These are phyloP conservation scores for Coniochaeta pulveracea DNA, from an alignment of 2,329 filamentous ascomycete genomes.

Conservation along the genomic window DNA sequence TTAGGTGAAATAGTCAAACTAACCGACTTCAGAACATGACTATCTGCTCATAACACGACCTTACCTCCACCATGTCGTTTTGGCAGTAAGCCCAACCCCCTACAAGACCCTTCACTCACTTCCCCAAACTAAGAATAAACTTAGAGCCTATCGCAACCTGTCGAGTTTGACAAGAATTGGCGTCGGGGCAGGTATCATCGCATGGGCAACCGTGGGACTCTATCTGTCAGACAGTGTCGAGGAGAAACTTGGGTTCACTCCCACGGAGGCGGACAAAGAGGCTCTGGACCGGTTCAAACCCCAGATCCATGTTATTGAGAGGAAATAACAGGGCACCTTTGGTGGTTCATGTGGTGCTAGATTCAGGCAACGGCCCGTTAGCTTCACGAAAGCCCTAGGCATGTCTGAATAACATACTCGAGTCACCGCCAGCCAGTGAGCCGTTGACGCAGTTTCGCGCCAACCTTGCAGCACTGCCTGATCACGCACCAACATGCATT, in stretches of 20 bases:
- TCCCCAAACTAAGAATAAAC: slow-evolving; percentile 7
- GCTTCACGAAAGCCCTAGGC: too few relatives aligned
- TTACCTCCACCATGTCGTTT: slow-evolving; percentile 15
- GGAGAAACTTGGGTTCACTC: slow-evolving; percentile 58
- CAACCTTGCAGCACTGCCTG: too few relatives aligned
- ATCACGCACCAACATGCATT: too few relatives aligned
- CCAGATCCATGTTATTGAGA: slow-evolving; percentile 49
- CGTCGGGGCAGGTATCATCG: slow-evolving; percentile 64
- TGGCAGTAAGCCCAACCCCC: slow-evolving; percentile 11
- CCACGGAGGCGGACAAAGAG: slow-evolving; percentile 63
- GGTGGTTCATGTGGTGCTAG: too few relatives aligned
- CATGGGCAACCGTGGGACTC: slow-evolving; percentile 66
- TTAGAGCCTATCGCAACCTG: slow-evolving; percentile 60
- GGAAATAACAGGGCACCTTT: too few relatives aligned
- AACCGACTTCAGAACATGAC: background rate
- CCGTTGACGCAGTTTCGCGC: too few relatives aligned
- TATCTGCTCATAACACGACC: background rate
- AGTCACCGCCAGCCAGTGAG: too few relatives aligned
- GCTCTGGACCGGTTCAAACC: slow-evolving; percentile 51
- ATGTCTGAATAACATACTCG: too few relatives aligned
- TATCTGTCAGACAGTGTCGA: slow-evolving; percentile 63
- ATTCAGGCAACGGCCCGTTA: too few relatives aligned
- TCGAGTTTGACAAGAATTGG: slow-evolving; percentile 57
- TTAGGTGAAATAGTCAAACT: too few relatives aligned
- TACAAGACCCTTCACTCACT: background rate